Percentiles rank a stretch among this genome's conserved stretches.
These are phyloP conservation scores for Alternaria arborescens DNA, from an alignment of 2,329 filamentous ascomycete genomes.

Conservation along the genomic window DNA sequence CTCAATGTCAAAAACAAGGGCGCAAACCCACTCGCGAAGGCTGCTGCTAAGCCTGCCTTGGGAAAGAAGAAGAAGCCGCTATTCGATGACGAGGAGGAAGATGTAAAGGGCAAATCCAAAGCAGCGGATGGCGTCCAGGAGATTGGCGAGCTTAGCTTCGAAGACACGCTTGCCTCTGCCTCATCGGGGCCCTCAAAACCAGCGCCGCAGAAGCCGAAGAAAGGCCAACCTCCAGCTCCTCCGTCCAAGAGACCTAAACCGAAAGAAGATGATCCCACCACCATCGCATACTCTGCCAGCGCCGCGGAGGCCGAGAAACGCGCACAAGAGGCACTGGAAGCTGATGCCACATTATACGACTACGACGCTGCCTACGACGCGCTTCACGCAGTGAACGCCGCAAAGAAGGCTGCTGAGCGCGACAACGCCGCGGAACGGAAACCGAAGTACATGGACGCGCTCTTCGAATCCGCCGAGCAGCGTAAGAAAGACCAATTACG, in stretches of 20 bases:
- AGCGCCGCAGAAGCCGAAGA: slow-evolving; percentile 48
- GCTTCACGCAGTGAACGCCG: slow-evolving; percentile 66
- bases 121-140: slow-evolving; percentile 59
- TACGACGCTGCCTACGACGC: slow-evolving; percentile 86
- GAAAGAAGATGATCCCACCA: slow-evolving; percentile 47
- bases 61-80: slow-evolving; percentile 43
- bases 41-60: slow-evolving; percentile 28
- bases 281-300: slow-evolving; percentile 71
- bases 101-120: slow-evolving; percentile 48
- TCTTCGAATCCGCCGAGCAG: slow-evolving; percentile 76
- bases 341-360: slow-evolving; percentile 82
- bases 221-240: slow-evolving; percentile 42
- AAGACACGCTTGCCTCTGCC: slow-evolving; percentile 55
- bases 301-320: slow-evolving; percentile 69
- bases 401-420: slow-evolving; percentile 63
- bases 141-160: slow-evolving; percentile 67
- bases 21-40: slow-evolving; percentile 25
- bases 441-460: slow-evolving; percentile 80
- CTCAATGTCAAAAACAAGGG: slow-evolving; percentile 69
- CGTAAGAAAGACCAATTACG: slow-evolving; percentile 80
- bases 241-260: slow-evolving; percentile 50
- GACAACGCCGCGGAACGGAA: slow-evolving; percentile 67
- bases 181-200: slow-evolving; percentile 31
- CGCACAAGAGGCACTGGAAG: slow-evolving; percentile 69
- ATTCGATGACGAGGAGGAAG: slow-evolving; percentile 68